These are phyloP conservation scores for Chlamydomonas sp. DNA, from an alignment of 139 green algal genomes.

Conservation along the genomic window DNA sequence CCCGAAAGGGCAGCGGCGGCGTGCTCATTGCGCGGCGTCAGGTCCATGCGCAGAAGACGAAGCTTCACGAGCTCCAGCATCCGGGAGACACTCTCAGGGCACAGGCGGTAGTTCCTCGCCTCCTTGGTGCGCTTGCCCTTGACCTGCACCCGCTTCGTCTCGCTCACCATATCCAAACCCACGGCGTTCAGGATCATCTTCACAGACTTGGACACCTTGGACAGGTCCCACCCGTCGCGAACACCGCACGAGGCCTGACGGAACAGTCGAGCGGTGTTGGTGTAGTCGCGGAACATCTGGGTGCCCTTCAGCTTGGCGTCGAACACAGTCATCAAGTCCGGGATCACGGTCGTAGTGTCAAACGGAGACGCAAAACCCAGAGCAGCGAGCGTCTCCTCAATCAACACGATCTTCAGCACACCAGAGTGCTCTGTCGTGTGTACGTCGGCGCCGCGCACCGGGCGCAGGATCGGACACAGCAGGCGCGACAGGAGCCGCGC, in stretches of 20 bases:
- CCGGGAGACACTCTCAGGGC: background rate
- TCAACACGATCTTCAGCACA: background rate
- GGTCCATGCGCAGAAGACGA: background rate
- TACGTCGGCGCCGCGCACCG: background rate
- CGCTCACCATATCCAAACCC: background rate
- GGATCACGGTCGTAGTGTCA: conserved; percentile 5
- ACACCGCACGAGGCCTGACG: background rate
- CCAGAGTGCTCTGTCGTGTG: background rate
- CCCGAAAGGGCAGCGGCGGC: background rate
- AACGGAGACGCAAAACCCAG: background rate
- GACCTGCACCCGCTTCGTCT: conserved; percentile 2
- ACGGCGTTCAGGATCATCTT: conserved; percentile 6
- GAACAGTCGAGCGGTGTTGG: conserved; percentile 3
- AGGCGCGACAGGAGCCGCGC: background rate
- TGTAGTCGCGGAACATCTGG: conserved; percentile 7
- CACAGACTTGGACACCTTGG: background rate
- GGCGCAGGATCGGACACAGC: background rate
- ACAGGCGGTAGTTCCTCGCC: background rate
- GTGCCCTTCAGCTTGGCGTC: background rate
- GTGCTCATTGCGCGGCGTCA: background rate
- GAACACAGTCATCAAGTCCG: background rate
- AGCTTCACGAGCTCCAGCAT: conserved; percentile 13
- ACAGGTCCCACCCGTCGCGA: conserved; percentile 3
- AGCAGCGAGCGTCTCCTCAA: conserved; percentile 3
- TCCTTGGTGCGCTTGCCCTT: background rate